Evolutionary conservation across 2,329 filamentous ascomycete species (phyloP).

Genomic region (Alternaria sp.): DNA sequence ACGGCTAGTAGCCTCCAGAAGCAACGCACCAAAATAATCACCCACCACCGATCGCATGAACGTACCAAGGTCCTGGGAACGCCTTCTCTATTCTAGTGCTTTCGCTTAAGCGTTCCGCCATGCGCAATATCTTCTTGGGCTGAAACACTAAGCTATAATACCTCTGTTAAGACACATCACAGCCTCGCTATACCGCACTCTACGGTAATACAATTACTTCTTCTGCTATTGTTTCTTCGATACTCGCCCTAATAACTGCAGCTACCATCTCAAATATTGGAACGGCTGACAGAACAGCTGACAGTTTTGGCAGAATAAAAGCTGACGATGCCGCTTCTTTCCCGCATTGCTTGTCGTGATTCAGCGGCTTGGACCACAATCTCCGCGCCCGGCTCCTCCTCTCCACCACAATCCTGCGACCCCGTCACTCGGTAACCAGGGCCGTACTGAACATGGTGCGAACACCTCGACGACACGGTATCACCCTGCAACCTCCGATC

Average conservation of each 20-base stretch:
- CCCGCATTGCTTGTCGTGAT: conserved; percentile 6
- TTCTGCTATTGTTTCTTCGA: conserved; percentile 4
- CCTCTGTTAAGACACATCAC: conserved; percentile 20
- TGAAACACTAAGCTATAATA: conserved; percentile 44
- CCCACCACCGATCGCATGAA: conserved; percentile 18
- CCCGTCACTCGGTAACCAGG: conserved; percentile 15
- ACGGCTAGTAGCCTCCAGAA: conserved; percentile 38
- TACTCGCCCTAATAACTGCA: conserved; percentile 3
- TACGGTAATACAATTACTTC: conserved; percentile 6
- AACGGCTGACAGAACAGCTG: conserved; percentile 5
- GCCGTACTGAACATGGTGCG: conserved; percentile 29
- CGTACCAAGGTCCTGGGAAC: conserved; percentile 6
- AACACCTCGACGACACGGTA: conserved; percentile 30
- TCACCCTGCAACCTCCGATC: conserved; percentile 28
- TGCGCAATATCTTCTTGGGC: conserved; percentile 36
- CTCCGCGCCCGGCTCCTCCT: conserved; percentile 16
- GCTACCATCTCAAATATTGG: conserved; percentile 20
- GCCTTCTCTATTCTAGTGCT: conserved; percentile 29
- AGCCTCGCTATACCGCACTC: conserved; percentile 8
- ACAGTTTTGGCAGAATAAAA: conserved; percentile 13
- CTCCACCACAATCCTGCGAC: conserved; percentile 10
- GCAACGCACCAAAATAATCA: conserved; percentile 10
- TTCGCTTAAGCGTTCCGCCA: conserved; percentile 34
- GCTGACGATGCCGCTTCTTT: conserved; percentile 4
- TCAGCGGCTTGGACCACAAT: conserved; percentile 9